These are phyloP conservation scores for Pachysolen tannophilus DNA, from an alignment of 805 yeast species.

Conservation along the genomic window DNA sequence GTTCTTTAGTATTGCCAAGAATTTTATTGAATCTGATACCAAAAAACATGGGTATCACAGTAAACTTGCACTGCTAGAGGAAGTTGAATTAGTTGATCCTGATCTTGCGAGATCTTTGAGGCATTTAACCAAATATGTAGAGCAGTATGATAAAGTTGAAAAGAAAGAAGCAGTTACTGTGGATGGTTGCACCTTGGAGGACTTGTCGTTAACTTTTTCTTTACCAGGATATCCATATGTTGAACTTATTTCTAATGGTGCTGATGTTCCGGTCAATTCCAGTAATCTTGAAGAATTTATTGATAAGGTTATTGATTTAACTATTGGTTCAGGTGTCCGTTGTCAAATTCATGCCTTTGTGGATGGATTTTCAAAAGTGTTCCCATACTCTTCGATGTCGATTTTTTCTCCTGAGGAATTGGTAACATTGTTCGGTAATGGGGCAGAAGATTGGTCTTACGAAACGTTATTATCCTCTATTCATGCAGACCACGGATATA, in stretches of 20 bases:
- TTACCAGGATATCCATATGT: slow-evolving; percentile 69
- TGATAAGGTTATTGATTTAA: slow-evolving; percentile 44
- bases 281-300: slow-evolving; percentile 54
- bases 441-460: slow-evolving; percentile 80
- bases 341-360: slow-evolving; percentile 62
- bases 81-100: slow-evolving; percentile 41
- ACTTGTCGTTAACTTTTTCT: slow-evolving; percentile 55
- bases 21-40: slow-evolving; percentile 18
- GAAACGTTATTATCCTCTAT: slow-evolving; percentile 52
- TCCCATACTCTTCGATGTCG: slow-evolving; percentile 66
- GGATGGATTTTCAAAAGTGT: slow-evolving; percentile 74
- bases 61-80: slow-evolving; percentile 7
- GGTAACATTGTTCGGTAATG: slow-evolving; percentile 62
- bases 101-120: slow-evolving; percentile 50
- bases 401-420: slow-evolving; percentile 74
- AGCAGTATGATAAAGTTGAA: slow-evolving; percentile 10
- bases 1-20: slow-evolving; percentile 56
- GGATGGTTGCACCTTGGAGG: slow-evolving; percentile 38
- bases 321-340: slow-evolving; percentile 55
- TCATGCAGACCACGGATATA: slow-evolving; percentile 87
- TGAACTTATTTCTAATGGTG: slow-evolving; percentile 53
- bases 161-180: slow-evolving; percentile 9
- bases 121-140: slow-evolving; percentile 37
- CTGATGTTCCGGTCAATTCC: slow-evolving; percentile 35
- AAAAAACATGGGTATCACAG: too few species aligned